Evolutionary conservation across 2,329 filamentous ascomycete species (phyloP), one percentile per base, ranked within the genome.

Genomic region (Botrytis hyacinthi): DNA sequence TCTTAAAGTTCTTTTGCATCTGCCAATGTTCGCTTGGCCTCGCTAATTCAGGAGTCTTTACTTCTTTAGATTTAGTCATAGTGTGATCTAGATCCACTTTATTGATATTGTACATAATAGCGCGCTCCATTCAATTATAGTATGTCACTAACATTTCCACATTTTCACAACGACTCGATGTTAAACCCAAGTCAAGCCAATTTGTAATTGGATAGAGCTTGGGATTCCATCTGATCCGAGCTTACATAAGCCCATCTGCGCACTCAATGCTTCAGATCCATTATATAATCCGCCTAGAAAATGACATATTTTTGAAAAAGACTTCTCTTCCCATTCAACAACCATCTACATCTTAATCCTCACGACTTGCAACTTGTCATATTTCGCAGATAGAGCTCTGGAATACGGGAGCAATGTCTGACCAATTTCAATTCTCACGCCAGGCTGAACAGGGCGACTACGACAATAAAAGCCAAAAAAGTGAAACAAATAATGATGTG

Each of bases 41-140:
- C 62, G 40, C 42, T 66, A 44, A 42, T 1, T 22, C 20, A 46
- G 42, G 40, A 46, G n/a, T 46, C 62, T 66, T 46, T 46, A 46
- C 62, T 29, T 12, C n/a, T 44, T 66, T 46, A 5, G 62, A 35
- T 46, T 46, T n/a, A 66, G n/a, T 46, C 62, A 46, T 29, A 18
- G 20, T n/a, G 18, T n/a, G 40, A 32, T 66, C 40, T 46, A 66
- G 37, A 26, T 18, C 62, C 42, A 42, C 40, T 40, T 40, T 14
- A 20, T 40, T 32, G 40, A 46, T 26, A 29, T 66, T 46, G 62
- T 66, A 46, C 40, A 66, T 66, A 66, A 66, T 66, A 66, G 62
- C 62, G 62, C 40, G 35, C n/a, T 66, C 35, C 37, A 66, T 46
- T n/a, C 18, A 40, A 62, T 16, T 40, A 37, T 18, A 40, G 26